Evolutionary conservation across 768 basidiomycete species (phyloP).

Genomic region (Strobilomyces confusus): DNA sequence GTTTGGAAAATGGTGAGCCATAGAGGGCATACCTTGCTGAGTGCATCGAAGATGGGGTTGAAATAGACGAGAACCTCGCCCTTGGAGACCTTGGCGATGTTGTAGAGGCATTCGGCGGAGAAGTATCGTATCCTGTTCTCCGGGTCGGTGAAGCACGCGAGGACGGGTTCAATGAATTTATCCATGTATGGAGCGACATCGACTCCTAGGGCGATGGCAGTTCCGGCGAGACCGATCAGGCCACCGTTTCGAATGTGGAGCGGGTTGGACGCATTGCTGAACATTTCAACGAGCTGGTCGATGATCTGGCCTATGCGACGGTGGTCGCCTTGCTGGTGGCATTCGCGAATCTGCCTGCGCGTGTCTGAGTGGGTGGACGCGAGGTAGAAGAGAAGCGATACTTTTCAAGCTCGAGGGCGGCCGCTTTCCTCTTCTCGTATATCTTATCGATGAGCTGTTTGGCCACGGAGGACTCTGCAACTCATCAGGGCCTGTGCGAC

Average conservation of each 20-base stretch:
- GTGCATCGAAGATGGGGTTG: constrained; percentile 96
- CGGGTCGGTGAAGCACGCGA: constrained; percentile 88
- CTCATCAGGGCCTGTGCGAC: not conserved
- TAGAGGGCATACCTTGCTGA: constrained; percentile 74
- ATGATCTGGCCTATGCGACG: constrained; percentile 82
- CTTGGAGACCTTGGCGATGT: constrained; percentile 95
- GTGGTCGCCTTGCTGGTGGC: constrained; percentile 75
- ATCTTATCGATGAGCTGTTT: constrained; percentile 88
- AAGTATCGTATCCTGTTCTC: constrained; percentile 97
- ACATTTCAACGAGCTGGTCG: constrained; percentile 94
- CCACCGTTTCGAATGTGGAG: constrained; percentile 92
- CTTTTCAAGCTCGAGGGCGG: constrained; percentile 96
- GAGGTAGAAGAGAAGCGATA: constrained; percentile 27
- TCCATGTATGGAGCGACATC: constrained; percentile 94
- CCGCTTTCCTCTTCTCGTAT: constrained; percentile 95
- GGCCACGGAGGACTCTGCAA: constrained; percentile 63
- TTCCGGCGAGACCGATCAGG: constrained; percentile 91
- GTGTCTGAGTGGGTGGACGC: constrained; percentile 9
- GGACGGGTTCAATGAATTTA: constrained; percentile 82
- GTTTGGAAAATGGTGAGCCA: constrained; percentile 1
- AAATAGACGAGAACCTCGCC: constrained; percentile 96
- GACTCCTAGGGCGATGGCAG: constrained; percentile 93
- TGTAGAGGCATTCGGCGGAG: constrained; percentile 97
- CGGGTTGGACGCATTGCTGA: constrained; percentile 75
- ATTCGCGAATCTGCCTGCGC: constrained; percentile 78